These are phyloP conservation scores for Penicillium coprophilum DNA, from an alignment of 495 filamentous ascomycete species.

Conservation along the genomic window DNA sequence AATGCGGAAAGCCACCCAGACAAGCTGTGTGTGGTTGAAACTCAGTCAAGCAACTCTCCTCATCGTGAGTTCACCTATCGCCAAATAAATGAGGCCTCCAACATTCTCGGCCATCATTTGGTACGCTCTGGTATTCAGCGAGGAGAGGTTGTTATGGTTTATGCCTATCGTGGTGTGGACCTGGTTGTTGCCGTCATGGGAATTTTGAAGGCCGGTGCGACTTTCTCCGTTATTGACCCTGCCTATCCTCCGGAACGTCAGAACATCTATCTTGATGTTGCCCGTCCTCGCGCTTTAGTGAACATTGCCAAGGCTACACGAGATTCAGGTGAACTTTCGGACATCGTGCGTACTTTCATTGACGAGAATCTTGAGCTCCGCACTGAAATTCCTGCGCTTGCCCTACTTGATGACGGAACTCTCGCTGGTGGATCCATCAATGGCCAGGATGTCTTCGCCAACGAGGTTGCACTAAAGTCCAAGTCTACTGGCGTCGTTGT, in stretches of 20 bases:
- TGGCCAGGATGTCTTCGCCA: conserved; percentile 65
- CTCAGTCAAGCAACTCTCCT: conserved; percentile 58
- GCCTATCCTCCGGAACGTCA: conserved; percentile 86
- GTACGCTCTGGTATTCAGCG: conserved; percentile 67
- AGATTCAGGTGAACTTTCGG: conserved; percentile 69
- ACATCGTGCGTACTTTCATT: conserved; percentile 71
- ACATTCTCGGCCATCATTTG: conserved; percentile 76
- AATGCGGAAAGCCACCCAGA: conserved; percentile 76
- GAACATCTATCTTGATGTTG: conserved; percentile 87
- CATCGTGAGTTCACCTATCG: conserved; percentile 76
- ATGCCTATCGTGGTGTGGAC: conserved; percentile 68
- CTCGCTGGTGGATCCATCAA: conserved; percentile 65
- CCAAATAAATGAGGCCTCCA: conserved; percentile 85
- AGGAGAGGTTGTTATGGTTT: conserved; percentile 94
- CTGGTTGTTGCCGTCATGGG: conserved; percentile 55
- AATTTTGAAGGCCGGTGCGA: conserved; percentile 52
- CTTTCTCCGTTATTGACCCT: conserved; percentile 73
- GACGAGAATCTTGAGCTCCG: conserved; percentile 68
- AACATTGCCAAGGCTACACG: conserved; percentile 75
- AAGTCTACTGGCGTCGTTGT: conserved; percentile 70
- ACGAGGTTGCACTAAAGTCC: conserved; percentile 50
- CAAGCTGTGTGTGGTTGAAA: conserved; percentile 80
- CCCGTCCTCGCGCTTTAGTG: conserved; percentile 75
- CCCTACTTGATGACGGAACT: conserved; percentile 69
- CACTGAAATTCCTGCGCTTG: conserved; percentile 74